Evolutionary conservation across 176 grass and related monocot species (phyloP).

Genomic region (Oryza rufipogon): DNA sequence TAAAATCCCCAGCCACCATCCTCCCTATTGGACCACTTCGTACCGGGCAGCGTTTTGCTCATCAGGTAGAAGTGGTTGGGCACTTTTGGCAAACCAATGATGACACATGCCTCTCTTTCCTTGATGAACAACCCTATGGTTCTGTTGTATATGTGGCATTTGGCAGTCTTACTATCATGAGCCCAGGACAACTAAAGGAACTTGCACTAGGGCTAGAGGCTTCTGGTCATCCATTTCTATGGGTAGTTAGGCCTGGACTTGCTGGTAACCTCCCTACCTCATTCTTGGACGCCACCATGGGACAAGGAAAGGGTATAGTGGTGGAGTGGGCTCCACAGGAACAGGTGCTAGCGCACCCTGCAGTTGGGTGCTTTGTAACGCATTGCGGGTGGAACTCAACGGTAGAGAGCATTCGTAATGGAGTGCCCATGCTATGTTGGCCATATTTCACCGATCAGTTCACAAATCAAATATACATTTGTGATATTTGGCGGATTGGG

Average conservation of each 20-base stretch:
- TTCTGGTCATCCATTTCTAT: constrained; percentile 44
- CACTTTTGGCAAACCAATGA: constrained; percentile 54
- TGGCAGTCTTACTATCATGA: constrained; percentile 52
- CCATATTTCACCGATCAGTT: constrained; percentile 62
- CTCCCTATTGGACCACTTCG: constrained; percentile 50
- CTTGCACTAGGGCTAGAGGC: constrained; percentile 41
- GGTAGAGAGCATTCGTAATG: constrained; percentile 45
- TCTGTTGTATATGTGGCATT: constrained; percentile 62
- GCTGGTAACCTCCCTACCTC: not conserved
- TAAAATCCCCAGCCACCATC: not conserved
- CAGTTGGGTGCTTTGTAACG: constrained; percentile 49
- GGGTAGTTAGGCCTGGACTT: constrained; percentile 44
- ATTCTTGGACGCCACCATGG: not conserved
- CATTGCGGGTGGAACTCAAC: constrained; percentile 70
- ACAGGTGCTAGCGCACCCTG: constrained; percentile 38
- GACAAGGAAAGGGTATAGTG: not conserved
- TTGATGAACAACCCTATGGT: constrained; percentile 44
- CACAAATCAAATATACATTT: constrained; percentile 55
- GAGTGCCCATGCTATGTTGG: constrained; percentile 57
- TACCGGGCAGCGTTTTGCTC: not conserved
- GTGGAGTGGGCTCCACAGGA: constrained; percentile 54
- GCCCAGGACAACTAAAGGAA: constrained; percentile 43
- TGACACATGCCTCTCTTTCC: constrained; percentile 41
- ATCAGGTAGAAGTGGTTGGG: not conserved
- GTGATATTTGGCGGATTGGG: constrained; percentile 61